Evolutionary conservation across 441 rosid species (phyloP).

Genomic region (Melastoma candidum): DNA sequence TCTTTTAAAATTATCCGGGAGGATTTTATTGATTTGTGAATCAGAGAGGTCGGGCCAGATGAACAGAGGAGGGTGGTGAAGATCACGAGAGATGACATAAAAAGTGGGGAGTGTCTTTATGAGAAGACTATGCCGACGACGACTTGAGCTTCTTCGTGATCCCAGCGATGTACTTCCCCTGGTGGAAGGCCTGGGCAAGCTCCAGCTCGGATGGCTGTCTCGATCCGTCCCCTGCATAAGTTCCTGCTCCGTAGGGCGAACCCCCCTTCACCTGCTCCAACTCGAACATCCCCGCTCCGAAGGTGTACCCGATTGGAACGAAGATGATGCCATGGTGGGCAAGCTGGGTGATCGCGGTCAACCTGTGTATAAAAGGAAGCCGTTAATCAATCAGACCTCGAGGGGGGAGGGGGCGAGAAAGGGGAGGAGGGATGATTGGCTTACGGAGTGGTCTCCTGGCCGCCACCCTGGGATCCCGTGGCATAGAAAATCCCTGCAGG

Average conservation of each 20-base stretch:
- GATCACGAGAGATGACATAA: background rate
- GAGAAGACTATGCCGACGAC: conserved; percentile 22
- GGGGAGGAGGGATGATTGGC: conserved; percentile 10
- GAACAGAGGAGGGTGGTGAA: conserved; percentile 5
- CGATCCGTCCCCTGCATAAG: conserved; percentile 82
- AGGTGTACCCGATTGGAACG: conserved; percentile 89
- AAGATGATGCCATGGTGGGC: conserved; percentile 96
- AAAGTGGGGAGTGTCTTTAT: too few species aligned
- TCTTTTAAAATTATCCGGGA: too few species aligned
- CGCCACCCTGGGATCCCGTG: conserved; percentile 99
- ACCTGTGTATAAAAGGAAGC: conserved; percentile 19
- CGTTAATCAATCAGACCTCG: background rate
- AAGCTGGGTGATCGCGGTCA: conserved; percentile 93
- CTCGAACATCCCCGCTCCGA: conserved; percentile 98
- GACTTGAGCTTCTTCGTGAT: conserved; percentile 83
- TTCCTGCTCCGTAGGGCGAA: conserved; percentile 91
- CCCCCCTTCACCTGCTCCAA: conserved; percentile 92
- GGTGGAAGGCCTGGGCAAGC: conserved; percentile 83
- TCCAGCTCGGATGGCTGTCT: conserved; percentile 75
- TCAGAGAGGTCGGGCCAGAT: conserved; percentile 8
- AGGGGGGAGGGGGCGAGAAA: background rate
- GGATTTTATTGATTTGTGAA: background rate
- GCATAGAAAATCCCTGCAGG: conserved; percentile 93
- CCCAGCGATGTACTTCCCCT: conserved; percentile 80
- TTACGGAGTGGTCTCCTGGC: conserved; percentile 97